Evolutionary conservation across 2,329 filamentous ascomycete genomes (phyloP).

Genomic region (Aspergillus ochraceoroseus): DNA sequence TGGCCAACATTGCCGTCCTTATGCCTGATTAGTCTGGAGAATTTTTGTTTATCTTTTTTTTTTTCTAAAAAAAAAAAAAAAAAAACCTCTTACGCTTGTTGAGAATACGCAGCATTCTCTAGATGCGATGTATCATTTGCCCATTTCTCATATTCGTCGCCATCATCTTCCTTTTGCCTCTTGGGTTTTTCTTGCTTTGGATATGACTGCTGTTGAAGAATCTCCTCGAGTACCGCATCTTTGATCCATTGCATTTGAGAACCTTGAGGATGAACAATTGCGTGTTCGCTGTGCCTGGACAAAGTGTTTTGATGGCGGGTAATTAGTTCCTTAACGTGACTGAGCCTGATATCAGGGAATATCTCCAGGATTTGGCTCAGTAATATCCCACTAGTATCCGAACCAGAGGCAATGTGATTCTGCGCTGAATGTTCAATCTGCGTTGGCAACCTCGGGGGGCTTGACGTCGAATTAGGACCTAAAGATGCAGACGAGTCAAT

Average conservation of each 20-base stretch:
- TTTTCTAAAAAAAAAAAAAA: not conserved
- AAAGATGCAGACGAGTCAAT: constrained; percentile 6
- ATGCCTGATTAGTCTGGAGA: not conserved
- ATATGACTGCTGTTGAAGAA: constrained; percentile 41
- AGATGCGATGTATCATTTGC: constrained; percentile 26
- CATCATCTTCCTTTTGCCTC: constrained; percentile 28
- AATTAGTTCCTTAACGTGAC: constrained; percentile 41
- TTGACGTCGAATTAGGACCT: not conserved
- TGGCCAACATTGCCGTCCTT: constrained; percentile 9
- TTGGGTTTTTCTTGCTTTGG: constrained; percentile 41
- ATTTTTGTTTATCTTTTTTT: too few species aligned
- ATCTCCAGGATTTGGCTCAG: constrained; percentile 39
- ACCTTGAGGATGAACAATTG: too few species aligned
- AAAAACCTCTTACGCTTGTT: constrained; percentile 26
- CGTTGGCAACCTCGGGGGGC: not conserved
- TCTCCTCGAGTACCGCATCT: constrained; percentile 40
- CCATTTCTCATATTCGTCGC: constrained; percentile 26
- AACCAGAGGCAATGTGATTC: not conserved
- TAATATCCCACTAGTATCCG: constrained; percentile 15
- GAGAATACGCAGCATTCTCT: constrained; percentile 20
- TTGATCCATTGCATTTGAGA: constrained; percentile 12
- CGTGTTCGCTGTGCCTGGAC: too few species aligned
- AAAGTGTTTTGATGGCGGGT: too few species aligned
- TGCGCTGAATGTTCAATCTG: not conserved
- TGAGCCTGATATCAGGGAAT: constrained; percentile 47